These are phyloP conservation scores for Termitomyces heimii DNA, from an alignment of 768 basidiomycete species.

Conservation along the genomic window DNA sequence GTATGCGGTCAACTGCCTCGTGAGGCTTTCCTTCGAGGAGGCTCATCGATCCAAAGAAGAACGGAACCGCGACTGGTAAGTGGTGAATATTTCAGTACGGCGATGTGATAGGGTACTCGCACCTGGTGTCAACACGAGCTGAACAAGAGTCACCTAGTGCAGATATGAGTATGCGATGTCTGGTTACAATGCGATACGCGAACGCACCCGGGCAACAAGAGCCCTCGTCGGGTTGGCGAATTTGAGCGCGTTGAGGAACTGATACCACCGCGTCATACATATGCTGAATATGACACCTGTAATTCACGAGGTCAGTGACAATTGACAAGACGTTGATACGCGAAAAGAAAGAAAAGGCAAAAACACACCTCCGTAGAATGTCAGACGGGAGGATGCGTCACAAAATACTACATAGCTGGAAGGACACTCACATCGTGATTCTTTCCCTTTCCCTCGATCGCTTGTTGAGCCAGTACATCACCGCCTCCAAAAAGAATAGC, in stretches of 20 bases:
- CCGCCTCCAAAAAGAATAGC: slow-evolving; percentile 67
- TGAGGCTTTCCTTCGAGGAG: slow-evolving; percentile 68
- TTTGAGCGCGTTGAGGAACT: slow-evolving; percentile 62
- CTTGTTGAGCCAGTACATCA: slow-evolving; percentile 84
- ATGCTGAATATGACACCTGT: slow-evolving; percentile 75
- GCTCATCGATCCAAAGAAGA: slow-evolving; percentile 70
- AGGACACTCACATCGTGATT: slow-evolving; percentile 64
- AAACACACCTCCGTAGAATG: slow-evolving; percentile 65
- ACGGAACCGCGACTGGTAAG: slow-evolving; percentile 34
- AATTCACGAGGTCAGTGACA: background rate
- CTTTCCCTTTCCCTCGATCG: slow-evolving; percentile 62
- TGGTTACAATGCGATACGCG: background rate
- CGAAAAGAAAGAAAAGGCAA: background rate
- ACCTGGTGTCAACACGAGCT: slow-evolving; percentile 72
- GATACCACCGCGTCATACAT: slow-evolving; percentile 77
- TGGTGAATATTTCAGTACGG: background rate
- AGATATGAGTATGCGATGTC: background rate
- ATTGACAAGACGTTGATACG: no score
- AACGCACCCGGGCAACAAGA: slow-evolving; percentile 54
- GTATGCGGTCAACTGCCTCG: slow-evolving; percentile 40
- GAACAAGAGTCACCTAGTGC: slow-evolving; percentile 75
- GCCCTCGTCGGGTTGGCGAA: slow-evolving; percentile 56
- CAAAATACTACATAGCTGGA: no score
- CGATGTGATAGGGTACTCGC: slow-evolving; percentile 4
- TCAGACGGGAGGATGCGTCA: slow-evolving; percentile 29